These are phyloP conservation scores for Cutaneotrichosporon mucoides DNA, from an alignment of 1,284 basidiomycete species.

Conservation along the genomic window DNA sequence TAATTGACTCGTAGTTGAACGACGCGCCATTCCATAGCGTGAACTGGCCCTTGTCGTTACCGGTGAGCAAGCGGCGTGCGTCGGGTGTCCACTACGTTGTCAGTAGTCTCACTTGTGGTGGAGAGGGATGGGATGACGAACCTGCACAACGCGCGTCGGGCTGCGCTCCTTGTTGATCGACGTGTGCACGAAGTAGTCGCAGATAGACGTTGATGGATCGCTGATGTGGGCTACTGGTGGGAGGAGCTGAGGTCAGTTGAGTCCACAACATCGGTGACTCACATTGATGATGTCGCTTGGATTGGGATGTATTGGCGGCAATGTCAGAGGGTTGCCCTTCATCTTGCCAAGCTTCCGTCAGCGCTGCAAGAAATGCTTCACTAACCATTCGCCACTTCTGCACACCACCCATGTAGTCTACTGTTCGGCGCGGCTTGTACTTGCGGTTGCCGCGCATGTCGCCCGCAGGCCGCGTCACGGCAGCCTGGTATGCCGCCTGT, in stretches of 20 bases:
- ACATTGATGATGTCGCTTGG: conserved; percentile 81
- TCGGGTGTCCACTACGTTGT: conserved; percentile 85
- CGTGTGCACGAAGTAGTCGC: conserved; percentile 94
- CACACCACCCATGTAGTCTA: conserved; percentile 86
- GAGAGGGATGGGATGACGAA: conserved; percentile 34
- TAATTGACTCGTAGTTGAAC: conserved; percentile 98
- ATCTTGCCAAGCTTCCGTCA: conserved; percentile 62
- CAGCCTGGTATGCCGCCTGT: conserved; percentile 68
- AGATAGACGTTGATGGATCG: conserved; percentile 84
- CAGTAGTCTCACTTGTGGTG: no score
- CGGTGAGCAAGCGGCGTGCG: conserved; percentile 84
- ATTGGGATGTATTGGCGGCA: conserved; percentile 71
- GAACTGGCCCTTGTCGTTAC: conserved; percentile 95
- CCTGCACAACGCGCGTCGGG: conserved; percentile 90
- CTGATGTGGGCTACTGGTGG: conserved; percentile 85
- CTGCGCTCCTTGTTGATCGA: conserved; percentile 98
- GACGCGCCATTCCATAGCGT: conserved; percentile 98
- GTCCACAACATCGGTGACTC: conserved; percentile 35
- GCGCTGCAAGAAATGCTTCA: background rate
- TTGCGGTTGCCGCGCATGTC: conserved; percentile 68
- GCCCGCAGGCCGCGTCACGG: conserved; percentile 52
- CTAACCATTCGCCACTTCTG: conserved; percentile 76
- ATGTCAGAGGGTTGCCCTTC: conserved; percentile 56
- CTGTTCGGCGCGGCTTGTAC: conserved; percentile 84
- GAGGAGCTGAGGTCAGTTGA: conserved; percentile 60